A percentile compares a stretch with the other conserved stretches of the same genome.
Conservation (phyloP, 2,329 filamentous ascomycete genomes). For the Tolypocladium amazonense region DNA sequence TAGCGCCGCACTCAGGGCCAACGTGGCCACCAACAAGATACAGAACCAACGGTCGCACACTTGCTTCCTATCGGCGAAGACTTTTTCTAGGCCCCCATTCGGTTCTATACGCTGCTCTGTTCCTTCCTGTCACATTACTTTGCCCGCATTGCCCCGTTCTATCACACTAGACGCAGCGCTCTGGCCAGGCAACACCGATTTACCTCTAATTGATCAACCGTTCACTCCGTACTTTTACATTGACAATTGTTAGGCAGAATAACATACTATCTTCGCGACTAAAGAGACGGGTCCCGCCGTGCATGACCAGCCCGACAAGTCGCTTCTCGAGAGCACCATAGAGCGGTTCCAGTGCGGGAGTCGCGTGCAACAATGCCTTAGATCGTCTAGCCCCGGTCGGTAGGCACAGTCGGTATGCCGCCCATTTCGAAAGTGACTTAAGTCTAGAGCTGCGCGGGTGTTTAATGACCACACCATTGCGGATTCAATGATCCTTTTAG, state of each 20-base stretch:
- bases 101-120: too few species aligned
- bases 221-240: too few species aligned
- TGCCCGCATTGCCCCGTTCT: too few species aligned
- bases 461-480: background rate
- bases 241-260: background rate
- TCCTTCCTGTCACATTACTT: too few species aligned
- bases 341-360: conserved; percentile 25
- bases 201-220: too few species aligned
- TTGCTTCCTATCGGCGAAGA: too few species aligned
- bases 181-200: too few species aligned
- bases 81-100: too few species aligned
- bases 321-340: conserved; percentile 34
- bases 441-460: background rate
- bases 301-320: conserved; percentile 35
- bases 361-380: conserved; percentile 32
- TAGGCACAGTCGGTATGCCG: conserved; percentile 18
- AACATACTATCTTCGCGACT: conserved; percentile 21
- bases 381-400: conserved; percentile 18
- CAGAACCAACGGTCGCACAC: too few species aligned
- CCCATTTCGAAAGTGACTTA: conserved; percentile 9
- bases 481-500: background rate
- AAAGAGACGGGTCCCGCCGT: conserved; percentile 32
- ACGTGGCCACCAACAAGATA: too few species aligned
- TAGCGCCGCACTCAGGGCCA: too few species aligned
- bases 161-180: too few species aligned